Percentiles rank a stretch among this genome's conserved stretches.
These are phyloP conservation scores for Rhododendron molle DNA, from an alignment of 148 eudicot genomes.

Conservation along the genomic window DNA sequence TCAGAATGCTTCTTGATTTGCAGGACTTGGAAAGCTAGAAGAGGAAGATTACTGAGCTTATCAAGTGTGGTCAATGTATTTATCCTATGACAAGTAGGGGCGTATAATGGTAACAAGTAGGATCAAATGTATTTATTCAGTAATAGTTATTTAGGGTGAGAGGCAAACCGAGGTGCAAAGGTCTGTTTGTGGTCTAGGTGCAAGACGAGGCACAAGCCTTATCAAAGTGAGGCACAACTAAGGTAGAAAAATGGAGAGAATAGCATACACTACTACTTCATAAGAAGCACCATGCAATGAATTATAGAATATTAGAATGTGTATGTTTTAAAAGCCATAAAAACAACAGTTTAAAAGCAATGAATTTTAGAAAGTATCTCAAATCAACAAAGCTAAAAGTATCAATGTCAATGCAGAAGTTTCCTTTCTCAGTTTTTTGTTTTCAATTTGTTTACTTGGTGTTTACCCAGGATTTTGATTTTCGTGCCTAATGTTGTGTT, in stretches of 20 bases:
- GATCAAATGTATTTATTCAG: background rate
- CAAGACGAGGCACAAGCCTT: background rate
- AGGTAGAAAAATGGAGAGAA: background rate
- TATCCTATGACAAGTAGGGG: background rate
- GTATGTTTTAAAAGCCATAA: background rate
- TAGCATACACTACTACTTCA: background rate
- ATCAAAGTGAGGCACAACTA: background rate
- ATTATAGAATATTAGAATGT: background rate
- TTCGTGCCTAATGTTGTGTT: background rate
- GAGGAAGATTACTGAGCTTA: background rate
- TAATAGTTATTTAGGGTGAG: background rate
- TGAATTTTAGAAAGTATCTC: background rate
- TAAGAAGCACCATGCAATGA: background rate
- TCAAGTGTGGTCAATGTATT: background rate
- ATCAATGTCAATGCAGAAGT: background rate
- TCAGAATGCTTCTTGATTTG: background rate
- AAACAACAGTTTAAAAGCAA: background rate
- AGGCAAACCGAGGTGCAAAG: background rate
- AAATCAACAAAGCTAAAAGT: background rate
- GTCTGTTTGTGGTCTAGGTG: background rate
- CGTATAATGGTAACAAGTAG: background rate
- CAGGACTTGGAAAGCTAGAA: background rate
- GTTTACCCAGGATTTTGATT: background rate
- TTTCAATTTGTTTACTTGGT: background rate
- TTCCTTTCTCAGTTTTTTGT: background rate